Base-by-base conservation (phyloP, 805 yeast genomes). In the Candida verbasci region DNA sequence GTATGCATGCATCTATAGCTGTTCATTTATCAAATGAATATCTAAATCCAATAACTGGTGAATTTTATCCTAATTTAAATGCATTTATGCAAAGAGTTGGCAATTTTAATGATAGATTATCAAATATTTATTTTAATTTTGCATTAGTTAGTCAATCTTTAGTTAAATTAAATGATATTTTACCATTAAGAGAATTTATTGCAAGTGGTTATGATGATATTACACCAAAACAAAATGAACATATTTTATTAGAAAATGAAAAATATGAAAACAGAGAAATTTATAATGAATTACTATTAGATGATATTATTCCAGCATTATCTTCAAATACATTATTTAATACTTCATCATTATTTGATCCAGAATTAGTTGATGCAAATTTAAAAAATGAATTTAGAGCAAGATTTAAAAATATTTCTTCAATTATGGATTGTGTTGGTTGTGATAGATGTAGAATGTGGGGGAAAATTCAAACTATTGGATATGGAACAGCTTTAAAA, bases 391-490 rank as follows among this genome's bases (percentile, higher is more conserved):
- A 93, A 50, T 89, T 93, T 65, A 75, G 91, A 43, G 61, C 74
- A 25, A 81, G 95, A 35, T 94, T 93, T 59, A 81, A 79, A 53
- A 93, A 93, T 55, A 94, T 93, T 17, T 81, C 95, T 15, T 82
- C 86, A 34, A 78, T 93, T 29, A 93, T 93, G 97, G 96, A 91
- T 58, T 93, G 99, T 65, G 97, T 93, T 27, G 97, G 96, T 25
- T 93, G 99, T 67, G 98, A 93, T 56, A 74, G 97, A 55, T 93
- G 99, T 60, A 76, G 97, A 52, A 69, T 93, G 61, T 93, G 99
- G 99, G 98, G 98, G 8, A 93, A 93, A 60, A 76, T 93, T 21
- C 98, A 93, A 65, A 87, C 95, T 2, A 86, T 93, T 11, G 99
- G 99, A 15, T 93, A 93, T 58, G 99, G 97, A 14, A 93, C 99